phyloP scores from a whole-genome alignment of 192 early-diverging fungal genomes.

The Backusella tarrabulga region DNA sequence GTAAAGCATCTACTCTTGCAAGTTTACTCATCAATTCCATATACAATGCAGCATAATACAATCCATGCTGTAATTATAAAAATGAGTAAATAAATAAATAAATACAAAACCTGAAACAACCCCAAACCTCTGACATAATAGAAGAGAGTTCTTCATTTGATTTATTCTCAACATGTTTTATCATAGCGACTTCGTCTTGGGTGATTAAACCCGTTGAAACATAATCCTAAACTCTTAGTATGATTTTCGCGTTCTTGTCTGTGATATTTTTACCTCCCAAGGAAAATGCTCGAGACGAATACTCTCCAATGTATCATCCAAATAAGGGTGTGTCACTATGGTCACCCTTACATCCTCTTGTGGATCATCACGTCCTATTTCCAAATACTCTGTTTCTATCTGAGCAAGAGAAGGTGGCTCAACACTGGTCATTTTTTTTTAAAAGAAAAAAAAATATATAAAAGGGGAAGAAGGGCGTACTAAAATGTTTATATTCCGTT shows the following conservation, averaged over 20 bases:
- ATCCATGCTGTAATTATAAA: slow-evolving; percentile 14
- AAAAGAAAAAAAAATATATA: not conserved
- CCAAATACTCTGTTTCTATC: slow-evolving; percentile 5
- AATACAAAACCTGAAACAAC: not conserved
- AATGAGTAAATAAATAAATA: not conserved
- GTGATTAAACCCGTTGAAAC: slow-evolving; percentile 79
- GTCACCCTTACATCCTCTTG: slow-evolving; percentile 43
- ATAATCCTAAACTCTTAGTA: slow-evolving; percentile 64
- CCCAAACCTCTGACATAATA: slow-evolving; percentile 20
- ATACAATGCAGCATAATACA: slow-evolving; percentile 65
- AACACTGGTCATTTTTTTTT: not conserved
- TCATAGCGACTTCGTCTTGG: slow-evolving; percentile 68
- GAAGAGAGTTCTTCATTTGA: slow-evolving; percentile 36
- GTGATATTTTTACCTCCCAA: slow-evolving; percentile 72
- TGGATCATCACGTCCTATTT: slow-evolving; percentile 10
- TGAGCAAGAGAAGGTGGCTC: not conserved
- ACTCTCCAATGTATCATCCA: slow-evolving; percentile 72
- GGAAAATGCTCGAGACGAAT: slow-evolving; percentile 77
- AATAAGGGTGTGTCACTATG: slow-evolving; percentile 75
- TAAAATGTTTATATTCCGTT: not conserved
- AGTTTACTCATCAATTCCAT: slow-evolving; percentile 71
- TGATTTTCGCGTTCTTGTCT: not conserved
- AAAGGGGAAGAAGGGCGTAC: not conserved
- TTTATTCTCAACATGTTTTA: slow-evolving; percentile 52
- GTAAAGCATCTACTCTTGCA: slow-evolving; percentile 82